Percentiles rank a stretch among this genome's conserved stretches.
Evolutionary conservation across 805 yeast species (phyloP).

Genomic region (Yarrowia keelungensis): DNA sequence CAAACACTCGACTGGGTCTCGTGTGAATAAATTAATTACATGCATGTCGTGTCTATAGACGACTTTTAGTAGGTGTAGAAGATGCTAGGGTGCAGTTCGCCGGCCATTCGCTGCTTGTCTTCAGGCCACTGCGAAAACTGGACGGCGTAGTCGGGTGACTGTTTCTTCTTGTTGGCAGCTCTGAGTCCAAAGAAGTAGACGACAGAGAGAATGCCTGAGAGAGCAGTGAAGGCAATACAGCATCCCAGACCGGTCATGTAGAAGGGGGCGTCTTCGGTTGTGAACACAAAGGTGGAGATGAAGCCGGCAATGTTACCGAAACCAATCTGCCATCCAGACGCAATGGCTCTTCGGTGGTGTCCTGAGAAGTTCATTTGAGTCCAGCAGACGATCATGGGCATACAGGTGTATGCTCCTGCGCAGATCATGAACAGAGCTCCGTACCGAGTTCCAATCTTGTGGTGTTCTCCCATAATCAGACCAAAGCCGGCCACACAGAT

Average conservation of each 20-base stretch:
- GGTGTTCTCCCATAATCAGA: constrained; percentile 58
- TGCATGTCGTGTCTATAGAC: not conserved
- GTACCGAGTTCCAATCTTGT: constrained; percentile 56
- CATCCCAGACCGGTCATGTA: constrained; percentile 63
- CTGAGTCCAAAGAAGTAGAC: constrained; percentile 51
- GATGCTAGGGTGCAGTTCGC: constrained; percentile 49
- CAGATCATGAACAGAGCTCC: constrained; percentile 70
- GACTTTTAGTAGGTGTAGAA: constrained; percentile 46
- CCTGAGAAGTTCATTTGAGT: constrained; percentile 66
- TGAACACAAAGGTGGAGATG: constrained; percentile 64
- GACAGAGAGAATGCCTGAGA: constrained; percentile 52
- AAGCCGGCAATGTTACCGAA: constrained; percentile 80
- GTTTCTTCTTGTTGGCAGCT: constrained; percentile 46
- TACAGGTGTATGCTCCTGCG: constrained; percentile 64
- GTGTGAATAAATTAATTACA: constrained; percentile 15
- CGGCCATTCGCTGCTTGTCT: constrained; percentile 44
- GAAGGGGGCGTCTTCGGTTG: constrained; percentile 63
- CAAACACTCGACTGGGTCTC: too few species aligned
- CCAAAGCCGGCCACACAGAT: constrained; percentile 63
- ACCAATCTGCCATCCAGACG: constrained; percentile 68
- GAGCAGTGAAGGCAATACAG: constrained; percentile 57
- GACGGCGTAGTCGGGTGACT: constrained; percentile 39
- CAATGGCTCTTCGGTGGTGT: constrained; percentile 65
- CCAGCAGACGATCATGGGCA: constrained; percentile 79
- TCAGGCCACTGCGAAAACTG: constrained; percentile 27